Percentiles rank a stretch among this genome's conserved stretches.
Conservation (phyloP, 2,329 filamentous ascomycete genomes). For the Ophidiomyces ophidiicola region DNA sequence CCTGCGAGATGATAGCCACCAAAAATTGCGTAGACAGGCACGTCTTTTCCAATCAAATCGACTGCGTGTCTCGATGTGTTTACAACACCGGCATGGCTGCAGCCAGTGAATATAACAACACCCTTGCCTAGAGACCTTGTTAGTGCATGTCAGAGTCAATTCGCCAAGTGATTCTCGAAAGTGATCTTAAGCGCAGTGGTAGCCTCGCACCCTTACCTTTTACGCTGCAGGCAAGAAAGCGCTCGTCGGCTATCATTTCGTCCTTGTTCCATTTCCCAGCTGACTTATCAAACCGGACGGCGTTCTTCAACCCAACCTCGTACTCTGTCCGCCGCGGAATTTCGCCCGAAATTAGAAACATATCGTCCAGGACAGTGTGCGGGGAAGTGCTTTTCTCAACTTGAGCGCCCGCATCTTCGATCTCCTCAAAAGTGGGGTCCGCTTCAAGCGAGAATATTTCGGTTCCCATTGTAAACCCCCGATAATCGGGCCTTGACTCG, state of each 20-base stretch:
- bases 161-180: neutral
- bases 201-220: constrained; percentile 29
- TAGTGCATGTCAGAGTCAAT: neutral
- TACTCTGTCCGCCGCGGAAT: constrained; percentile 42
- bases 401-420: constrained; percentile 32
- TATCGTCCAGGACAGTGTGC: constrained; percentile 39
- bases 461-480: constrained; percentile 35
- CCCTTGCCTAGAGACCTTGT: constrained; percentile 34
- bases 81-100: constrained; percentile 45
- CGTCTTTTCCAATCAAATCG: constrained; percentile 25
- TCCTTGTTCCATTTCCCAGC: constrained; percentile 20
- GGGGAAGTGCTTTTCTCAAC: constrained; percentile 30
- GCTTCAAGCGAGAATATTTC: constrained; percentile 40
- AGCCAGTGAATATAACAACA: constrained; percentile 45
- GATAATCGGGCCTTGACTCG: constrained; percentile 40
- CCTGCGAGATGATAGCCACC: constrained; percentile 45
- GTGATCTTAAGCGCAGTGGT: neutral
- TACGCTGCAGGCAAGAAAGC: constrained; percentile 43
- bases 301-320: constrained; percentile 38
- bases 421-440: constrained; percentile 41
- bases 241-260: constrained; percentile 40
- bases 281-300: constrained; percentile 30
- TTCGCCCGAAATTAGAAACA: constrained; percentile 43
- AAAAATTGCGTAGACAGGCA: constrained; percentile 40
- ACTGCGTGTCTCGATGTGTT: constrained; percentile 40